Evolutionary conservation across 805 yeast genomes (phyloP), one percentile per base, ranked within the genome.

Genomic region (Ogataea chonburiensis): DNA sequence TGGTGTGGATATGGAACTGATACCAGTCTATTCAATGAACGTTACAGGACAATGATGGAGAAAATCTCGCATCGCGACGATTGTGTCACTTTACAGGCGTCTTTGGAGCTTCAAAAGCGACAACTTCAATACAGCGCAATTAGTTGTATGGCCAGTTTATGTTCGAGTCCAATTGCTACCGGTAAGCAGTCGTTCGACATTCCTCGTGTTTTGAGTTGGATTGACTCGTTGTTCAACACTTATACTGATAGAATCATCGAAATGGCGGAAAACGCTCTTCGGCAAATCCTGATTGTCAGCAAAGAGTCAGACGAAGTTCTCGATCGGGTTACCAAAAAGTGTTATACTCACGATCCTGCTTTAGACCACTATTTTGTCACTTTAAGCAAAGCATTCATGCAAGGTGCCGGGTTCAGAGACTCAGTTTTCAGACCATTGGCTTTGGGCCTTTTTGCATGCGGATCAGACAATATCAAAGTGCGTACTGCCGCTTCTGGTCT

Each of bases 1-100:
- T 93, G 99, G 99, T 88, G 96, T 58, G 95, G 95, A 0, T 78
- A 77, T 59, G 97, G 98, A 3, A 80, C 76, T 34, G 67, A 78
- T 16, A 70, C 76, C 7, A 54, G 67, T 1, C 53, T 79, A 2
- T 75, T 87, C 3, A 78, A 77, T 19, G 83, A 81, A 26, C 67
- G 96, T 28, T 87, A 87, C 46, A 56, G 64, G 4, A 48, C 61
- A 1, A 81, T 81, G 77, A 68, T 77, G 12, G 66, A 65, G 26
- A 66, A 61, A 9, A 62, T 52, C 3, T 39, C 56, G 8, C 51
- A 53, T 7, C 53, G 55, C 49, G 68, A 54, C 41, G 75, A 62
- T 29, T 60, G 60, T 7, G 65, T 70, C 6, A 70, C 86, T 0
- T 64, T 86, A 7, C 73, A 76, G 16, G 87, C 95, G 0, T 75